Base-by-base conservation (phyloP, 139 green algal genomes). In the Tetraselmis striata region DNA sequence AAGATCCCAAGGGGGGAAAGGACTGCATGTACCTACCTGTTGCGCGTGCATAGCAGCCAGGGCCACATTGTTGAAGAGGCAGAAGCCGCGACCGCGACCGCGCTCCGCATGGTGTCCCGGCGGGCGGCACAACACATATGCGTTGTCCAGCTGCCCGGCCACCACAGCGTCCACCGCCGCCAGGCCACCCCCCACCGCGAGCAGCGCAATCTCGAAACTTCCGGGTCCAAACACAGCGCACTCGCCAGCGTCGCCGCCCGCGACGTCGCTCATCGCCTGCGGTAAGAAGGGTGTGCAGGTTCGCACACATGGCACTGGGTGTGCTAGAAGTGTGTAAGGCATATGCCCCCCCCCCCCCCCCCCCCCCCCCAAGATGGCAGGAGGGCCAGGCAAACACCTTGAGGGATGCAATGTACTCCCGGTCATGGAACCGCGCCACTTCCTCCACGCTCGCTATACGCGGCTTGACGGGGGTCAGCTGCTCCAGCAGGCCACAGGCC, bases 161-260 rank as follows among this genome's bases (percentile, higher is more conserved):
- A 94, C 75, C 25, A 94, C 88, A 2, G 86, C 85, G 0, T 92
- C 83, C 28, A 85, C 32, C 0, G 88, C 91, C 18, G 29, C 82
- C 23, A 94, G 67, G 25, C 83, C 86, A 1, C 80, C 86, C 1
- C 91, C 91, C 23, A 89, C 91, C n/a, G 91, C 83, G 45, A 92
- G 81, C 0, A 59, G 30, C 18, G 89, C 88, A 26, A 92, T 83
- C 11, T 89, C 81, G 67, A 79, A 93, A 29, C 84, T 85, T 0
- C 89, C 87, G 5, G 88, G 75, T n/a, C 74, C 74, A 29, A 77
- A 77, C 26, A 31, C 25, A 2, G 79, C 79, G 11, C 75, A 86
- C 59, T 80, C 85, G 0, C 82, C 82, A 27, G 78, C 80, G 59
- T 86, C 82, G 1, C 85, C 85, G 1, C 32, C 79, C 2, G 67